Evolutionary conservation across 768 basidiomycete species (phyloP).

Genomic region (Boletus barrowsii): DNA sequence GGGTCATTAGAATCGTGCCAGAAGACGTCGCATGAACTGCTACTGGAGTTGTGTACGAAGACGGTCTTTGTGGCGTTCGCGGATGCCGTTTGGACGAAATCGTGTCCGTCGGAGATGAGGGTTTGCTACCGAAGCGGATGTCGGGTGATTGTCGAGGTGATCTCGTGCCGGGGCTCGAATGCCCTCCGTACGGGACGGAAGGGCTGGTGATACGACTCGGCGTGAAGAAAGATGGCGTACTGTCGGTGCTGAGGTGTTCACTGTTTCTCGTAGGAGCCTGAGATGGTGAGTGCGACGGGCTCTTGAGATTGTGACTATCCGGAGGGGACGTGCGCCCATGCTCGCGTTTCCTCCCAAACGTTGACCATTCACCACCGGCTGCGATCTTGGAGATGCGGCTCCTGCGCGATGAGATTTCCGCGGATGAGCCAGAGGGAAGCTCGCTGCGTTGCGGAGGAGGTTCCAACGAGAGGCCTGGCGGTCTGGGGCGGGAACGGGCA

Average conservation of each 20-base stretch:
- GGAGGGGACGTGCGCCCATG: slow-evolving; percentile 6
- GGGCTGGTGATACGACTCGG: slow-evolving; percentile 17
- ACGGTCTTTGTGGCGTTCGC: slow-evolving; percentile 25
- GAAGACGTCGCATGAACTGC: slow-evolving; percentile 12
- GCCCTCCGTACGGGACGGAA: slow-evolving; percentile 2
- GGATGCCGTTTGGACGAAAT: slow-evolving; percentile 25
- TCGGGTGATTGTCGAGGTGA: slow-evolving; percentile 23
- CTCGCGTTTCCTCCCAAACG: slow-evolving; percentile 32
- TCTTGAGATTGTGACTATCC: slow-evolving; percentile 11
- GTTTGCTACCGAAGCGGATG: slow-evolving; percentile 19
- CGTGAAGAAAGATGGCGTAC: slow-evolving; percentile 19
- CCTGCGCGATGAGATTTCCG: slow-evolving; percentile 12
- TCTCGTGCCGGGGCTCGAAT: slow-evolving; percentile 7
- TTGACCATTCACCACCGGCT: slow-evolving; percentile 31
- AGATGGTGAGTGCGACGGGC: slow-evolving; percentile 18
- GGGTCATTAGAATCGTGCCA: slow-evolving; percentile 25
- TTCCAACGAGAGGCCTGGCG: neutral
- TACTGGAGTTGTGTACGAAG: slow-evolving; percentile 18
- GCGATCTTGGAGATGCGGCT: slow-evolving; percentile 19
- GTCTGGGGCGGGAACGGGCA: slow-evolving; percentile 5
- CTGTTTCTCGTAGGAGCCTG: slow-evolving; percentile 10
- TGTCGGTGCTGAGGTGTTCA: slow-evolving; percentile 14
- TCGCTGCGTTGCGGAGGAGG: neutral
- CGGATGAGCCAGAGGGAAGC: neutral
- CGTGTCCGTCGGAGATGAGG: slow-evolving; percentile 31